phyloP scores from a whole-genome alignment of 2,329 filamentous ascomycete species.

The Aspergillus phoenicis region DNA sequence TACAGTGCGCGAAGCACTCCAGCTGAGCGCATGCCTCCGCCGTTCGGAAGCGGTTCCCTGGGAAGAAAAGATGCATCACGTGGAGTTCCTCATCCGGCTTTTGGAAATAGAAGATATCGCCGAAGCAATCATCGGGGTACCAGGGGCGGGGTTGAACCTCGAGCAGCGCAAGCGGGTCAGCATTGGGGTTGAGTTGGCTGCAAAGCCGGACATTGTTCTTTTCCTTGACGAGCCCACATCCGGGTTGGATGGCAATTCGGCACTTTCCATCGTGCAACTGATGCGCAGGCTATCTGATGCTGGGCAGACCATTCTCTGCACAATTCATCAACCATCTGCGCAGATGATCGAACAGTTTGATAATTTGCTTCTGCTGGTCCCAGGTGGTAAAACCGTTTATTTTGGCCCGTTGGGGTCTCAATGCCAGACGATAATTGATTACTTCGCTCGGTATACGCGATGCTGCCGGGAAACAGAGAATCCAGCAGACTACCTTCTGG shows the following conservation, averaged over 20 bases:
- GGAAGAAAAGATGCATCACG: constrained; percentile 63
- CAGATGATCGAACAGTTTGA: constrained; percentile 59
- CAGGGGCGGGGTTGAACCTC: constrained; percentile 60
- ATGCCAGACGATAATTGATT: constrained; percentile 17
- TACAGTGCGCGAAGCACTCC: constrained; percentile 64
- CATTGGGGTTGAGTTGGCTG: constrained; percentile 31
- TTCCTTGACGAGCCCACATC: constrained; percentile 63
- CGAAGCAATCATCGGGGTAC: constrained; percentile 63
- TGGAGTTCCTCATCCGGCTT: constrained; percentile 62
- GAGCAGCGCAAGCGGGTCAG: constrained; percentile 36
- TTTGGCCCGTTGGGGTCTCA: constrained; percentile 39
- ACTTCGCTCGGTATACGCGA: constrained; percentile 7
- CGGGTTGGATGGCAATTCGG: constrained; percentile 58
- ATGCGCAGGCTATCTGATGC: constrained; percentile 58
- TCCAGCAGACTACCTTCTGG: constrained; percentile 12
- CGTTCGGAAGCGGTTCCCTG: constrained; percentile 59
- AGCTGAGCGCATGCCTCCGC: constrained; percentile 62
- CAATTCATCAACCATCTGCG: constrained; percentile 60
- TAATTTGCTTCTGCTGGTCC: constrained; percentile 54
- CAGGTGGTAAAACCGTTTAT: constrained; percentile 55
- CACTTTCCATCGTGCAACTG: constrained; percentile 59
- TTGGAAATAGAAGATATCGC: constrained; percentile 67
- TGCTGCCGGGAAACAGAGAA: constrained; percentile 4
- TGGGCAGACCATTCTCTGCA: constrained; percentile 58
- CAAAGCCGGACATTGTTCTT: constrained; percentile 51